Conservation (phyloP, 2,329 filamentous ascomycete species). For the Colletotrichum caudatum region DNA sequence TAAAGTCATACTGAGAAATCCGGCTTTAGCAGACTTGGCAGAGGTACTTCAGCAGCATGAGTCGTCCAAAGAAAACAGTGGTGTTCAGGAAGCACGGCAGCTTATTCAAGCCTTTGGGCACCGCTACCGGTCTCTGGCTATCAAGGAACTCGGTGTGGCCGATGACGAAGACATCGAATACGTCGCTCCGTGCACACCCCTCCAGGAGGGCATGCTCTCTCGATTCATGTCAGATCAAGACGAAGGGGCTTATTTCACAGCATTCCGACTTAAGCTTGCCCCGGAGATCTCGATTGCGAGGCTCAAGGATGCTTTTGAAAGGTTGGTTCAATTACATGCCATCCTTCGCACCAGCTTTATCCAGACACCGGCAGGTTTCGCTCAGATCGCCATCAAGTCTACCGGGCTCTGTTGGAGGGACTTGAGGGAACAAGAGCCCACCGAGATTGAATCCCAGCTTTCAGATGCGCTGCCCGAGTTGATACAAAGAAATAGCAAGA, state of each 20-base stretch:
- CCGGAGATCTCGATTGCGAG: constrained; percentile 56
- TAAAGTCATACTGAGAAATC: constrained; percentile 75
- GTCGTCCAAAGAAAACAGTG: constrained; percentile 38
- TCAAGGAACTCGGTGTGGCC: constrained; percentile 48
- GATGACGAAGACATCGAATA: constrained; percentile 69
- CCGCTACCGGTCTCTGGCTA: constrained; percentile 66
- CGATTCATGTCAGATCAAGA: constrained; percentile 69
- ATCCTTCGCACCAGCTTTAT: constrained; percentile 81
- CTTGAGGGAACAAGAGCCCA: constrained; percentile 44
- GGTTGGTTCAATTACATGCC: constrained; percentile 64
- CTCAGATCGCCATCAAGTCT: constrained; percentile 75
- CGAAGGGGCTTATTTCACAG: constrained; percentile 78
- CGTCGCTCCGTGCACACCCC: constrained; percentile 83
- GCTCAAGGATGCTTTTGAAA: constrained; percentile 70
- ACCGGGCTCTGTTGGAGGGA: constrained; percentile 59
- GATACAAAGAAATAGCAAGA: constrained; percentile 63
- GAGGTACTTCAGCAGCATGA: constrained; percentile 48
- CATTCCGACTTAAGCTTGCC: constrained; percentile 72
- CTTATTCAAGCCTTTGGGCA: constrained; percentile 73
- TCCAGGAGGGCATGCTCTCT: constrained; percentile 89
- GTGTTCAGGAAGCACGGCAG: constrained; percentile 66
- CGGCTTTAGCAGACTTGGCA: constrained; percentile 62
- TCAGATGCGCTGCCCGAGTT: constrained; percentile 59
- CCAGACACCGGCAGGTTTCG: constrained; percentile 78
- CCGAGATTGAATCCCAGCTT: constrained; percentile 51